phyloP scores from a whole-genome alignment of 306 rosid genomes.

The Cajanus cajan region DNA sequence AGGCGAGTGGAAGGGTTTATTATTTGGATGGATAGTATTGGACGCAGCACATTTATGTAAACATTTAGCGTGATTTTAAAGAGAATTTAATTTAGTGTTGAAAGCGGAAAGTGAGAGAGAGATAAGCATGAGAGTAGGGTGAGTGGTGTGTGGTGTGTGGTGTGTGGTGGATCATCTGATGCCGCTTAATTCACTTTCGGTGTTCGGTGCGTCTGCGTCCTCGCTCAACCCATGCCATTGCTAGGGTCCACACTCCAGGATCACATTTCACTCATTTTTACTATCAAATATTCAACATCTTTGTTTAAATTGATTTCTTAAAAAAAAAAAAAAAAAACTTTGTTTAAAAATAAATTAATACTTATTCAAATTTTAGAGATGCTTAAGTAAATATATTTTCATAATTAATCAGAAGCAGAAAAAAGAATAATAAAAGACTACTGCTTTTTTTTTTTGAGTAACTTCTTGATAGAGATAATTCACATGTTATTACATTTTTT shows the following conservation, averaged over 20 bases:
- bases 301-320: too few species aligned
- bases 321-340: too few species aligned
- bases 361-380: too few species aligned
- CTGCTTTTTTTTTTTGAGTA: too few species aligned
- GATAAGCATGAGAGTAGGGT: neutral
- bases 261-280: neutral
- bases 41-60: neutral
- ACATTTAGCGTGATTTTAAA: neutral
- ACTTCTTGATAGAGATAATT: too few species aligned
- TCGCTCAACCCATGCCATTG: neutral
- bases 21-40: neutral
- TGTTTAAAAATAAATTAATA: too few species aligned
- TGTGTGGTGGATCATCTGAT: neutral
- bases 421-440: too few species aligned
- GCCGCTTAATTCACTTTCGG: constrained; percentile 26
- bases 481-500: too few species aligned
- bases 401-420: too few species aligned
- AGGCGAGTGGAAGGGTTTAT: neutral
- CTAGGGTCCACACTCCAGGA: neutral
- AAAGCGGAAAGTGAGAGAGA: neutral
- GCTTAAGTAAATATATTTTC: too few species aligned
- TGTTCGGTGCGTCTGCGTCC: constrained; percentile 24
- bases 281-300: too few species aligned
- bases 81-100: neutral
- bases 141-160: neutral